Base-by-base conservation (phyloP, 2,329 filamentous ascomycete species). In the Phoma sp. region DNA sequence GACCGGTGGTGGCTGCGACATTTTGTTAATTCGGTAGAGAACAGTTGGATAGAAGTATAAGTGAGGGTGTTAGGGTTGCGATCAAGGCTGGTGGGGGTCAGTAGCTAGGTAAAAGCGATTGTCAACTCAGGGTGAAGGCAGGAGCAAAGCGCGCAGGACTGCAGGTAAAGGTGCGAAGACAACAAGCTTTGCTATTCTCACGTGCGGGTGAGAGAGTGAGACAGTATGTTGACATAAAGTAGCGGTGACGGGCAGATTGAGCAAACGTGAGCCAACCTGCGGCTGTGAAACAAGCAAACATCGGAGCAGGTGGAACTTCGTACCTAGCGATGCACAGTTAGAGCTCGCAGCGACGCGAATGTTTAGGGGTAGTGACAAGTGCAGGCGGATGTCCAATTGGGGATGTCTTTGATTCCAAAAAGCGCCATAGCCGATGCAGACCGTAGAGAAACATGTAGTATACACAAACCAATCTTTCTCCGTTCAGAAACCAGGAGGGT, bases 401-500 rank as follows among this genome's bases (percentile, higher is more conserved):
- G 17, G n/a, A 51, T 51, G 44, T 44, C 27, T 36, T 57, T 33
- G 44, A 53, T 53, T 50, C 45, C 40, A 47, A 51, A 47, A 41
- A 53, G 55, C 58, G 60, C 62, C 62, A 27, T 52, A 44, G 53
- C 25, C 38, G 38, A 66, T 62, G 61, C 61, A 62, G 51, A 51
- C 45, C 40, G 49, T 64, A 65, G 57, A 52, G 47, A 56, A 56
- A 67, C 63, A 70, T 31, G 61, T 69, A 65, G 46, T 65, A 53
- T 71, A 72, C 67, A 70, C 41, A 41, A 21, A 19, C 13, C 25
- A 43, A 33, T 35, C 17, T 35, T 31, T 25, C 25, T 48, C 38
- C n/a, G 31, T 24, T 51, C 22, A 97, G 79, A 94, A 98, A 80
- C 94, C 94, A 41, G 94, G 93, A 55, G 94, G 94, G 77, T 98